Evolutionary conservation across 352 stramenopile genomes (phyloP).

Genomic region (Pythium inflatum): DNA sequence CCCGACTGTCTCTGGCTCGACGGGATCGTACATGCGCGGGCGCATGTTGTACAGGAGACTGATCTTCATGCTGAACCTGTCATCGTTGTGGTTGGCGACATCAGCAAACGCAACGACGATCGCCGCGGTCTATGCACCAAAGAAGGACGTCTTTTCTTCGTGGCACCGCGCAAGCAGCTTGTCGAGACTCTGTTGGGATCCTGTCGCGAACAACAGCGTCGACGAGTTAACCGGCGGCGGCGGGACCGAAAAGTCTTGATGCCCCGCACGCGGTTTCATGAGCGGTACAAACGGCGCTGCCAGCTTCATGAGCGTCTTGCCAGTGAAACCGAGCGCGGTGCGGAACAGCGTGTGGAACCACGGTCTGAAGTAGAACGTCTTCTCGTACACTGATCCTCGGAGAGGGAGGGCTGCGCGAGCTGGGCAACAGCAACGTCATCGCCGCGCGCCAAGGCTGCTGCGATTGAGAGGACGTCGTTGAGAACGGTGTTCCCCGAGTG

Average conservation of each 20-base stretch:
- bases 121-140: constrained; percentile 38
- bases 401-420: constrained; percentile 16
- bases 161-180: constrained; percentile 42
- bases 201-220: constrained; percentile 41
- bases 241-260: constrained; percentile 41
- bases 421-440: background rate
- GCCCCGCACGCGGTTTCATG: constrained; percentile 28
- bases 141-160: constrained; percentile 44
- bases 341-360: background rate
- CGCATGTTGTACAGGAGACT: too few relatives aligned
- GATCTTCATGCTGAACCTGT: too few relatives aligned
- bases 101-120: constrained; percentile 27
- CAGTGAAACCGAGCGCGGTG: background rate
- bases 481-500: constrained; percentile 42
- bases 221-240: constrained; percentile 31
- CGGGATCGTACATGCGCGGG: too few relatives aligned
- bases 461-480: constrained; percentile 42
- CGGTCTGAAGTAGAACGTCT: background rate
- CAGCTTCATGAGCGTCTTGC: background rate
- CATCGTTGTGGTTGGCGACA: too few relatives aligned
- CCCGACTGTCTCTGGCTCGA: too few relatives aligned
- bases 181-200: constrained; percentile 37
- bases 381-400: constrained; percentile 36
- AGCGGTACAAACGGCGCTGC: constrained; percentile 31
- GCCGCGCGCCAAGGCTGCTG: constrained; percentile 33